Evolutionary conservation across 2,329 filamentous ascomycete species (phyloP).

Genomic region (Cercospora sp.): DNA sequence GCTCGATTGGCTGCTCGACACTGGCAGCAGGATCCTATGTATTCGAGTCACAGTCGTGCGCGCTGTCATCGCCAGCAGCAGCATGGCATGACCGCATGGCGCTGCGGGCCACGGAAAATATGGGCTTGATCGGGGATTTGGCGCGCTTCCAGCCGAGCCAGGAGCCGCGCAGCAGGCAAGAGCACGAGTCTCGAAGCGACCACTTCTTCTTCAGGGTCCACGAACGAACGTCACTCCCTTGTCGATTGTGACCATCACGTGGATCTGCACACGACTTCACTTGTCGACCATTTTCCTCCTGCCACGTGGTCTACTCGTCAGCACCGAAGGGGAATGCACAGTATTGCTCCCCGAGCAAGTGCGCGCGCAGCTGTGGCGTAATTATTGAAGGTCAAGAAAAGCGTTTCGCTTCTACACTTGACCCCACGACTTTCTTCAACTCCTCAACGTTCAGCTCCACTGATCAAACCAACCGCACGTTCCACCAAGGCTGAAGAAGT

Average conservation of each 20-base stretch:
- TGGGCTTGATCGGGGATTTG: background rate
- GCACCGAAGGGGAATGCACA: background rate
- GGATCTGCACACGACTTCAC: background rate
- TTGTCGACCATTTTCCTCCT: background rate
- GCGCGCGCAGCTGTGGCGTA: background rate
- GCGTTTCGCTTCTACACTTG: background rate
- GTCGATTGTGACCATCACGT: background rate
- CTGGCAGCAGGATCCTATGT: background rate
- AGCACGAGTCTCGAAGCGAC: background rate
- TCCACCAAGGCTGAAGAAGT: background rate
- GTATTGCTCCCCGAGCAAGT: background rate
- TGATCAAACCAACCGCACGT: background rate
- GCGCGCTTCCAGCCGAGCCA: background rate
- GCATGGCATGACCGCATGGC: background rate
- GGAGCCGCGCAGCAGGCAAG: background rate
- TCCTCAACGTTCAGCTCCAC: background rate
- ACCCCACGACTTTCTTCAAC: background rate
- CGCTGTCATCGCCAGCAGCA: background rate
- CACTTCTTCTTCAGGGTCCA: background rate
- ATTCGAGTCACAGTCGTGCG: background rate
- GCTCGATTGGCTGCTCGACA: background rate
- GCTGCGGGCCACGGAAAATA: background rate
- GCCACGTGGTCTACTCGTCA: background rate
- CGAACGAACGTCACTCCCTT: background rate
- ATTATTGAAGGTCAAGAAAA: background rate